These are phyloP conservation scores for Neurospora discreta DNA, from an alignment of 495 filamentous ascomycete genomes.

Conservation along the genomic window DNA sequence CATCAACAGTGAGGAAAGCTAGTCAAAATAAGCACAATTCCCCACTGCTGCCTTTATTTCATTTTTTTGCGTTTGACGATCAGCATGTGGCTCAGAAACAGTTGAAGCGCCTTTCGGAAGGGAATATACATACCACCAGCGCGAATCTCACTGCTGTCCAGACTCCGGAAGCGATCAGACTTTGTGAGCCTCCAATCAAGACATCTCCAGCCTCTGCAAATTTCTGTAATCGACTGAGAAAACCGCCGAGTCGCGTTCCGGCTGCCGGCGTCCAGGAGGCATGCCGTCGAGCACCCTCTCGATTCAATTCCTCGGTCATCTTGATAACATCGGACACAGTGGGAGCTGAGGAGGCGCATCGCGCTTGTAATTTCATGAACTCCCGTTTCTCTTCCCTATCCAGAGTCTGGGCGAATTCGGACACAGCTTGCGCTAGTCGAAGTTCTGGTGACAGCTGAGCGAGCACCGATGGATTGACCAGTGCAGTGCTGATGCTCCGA, in stretches of 20 bases:
- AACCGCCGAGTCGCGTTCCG: neutral
- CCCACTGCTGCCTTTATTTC: neutral
- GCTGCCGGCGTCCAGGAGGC: neutral
- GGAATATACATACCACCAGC: neutral
- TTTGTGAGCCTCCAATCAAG: neutral
- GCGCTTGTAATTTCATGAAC: neutral
- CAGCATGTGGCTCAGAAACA: neutral
- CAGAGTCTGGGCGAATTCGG: neutral
- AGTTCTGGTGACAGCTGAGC: neutral
- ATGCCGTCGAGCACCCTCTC: neutral
- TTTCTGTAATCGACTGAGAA: neutral
- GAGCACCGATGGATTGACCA: neutral
- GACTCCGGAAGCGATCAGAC: neutral
- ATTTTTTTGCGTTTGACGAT: neutral
- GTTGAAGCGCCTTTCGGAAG: neutral
- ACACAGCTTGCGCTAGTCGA: neutral
- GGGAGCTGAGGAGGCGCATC: neutral
- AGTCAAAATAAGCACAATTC: neutral
- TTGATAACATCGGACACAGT: neutral
- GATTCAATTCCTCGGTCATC: neutral
- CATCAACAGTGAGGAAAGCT: constrained; percentile 1
- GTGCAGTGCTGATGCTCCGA: neutral
- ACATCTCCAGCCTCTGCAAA: neutral
- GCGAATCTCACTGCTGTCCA: neutral
- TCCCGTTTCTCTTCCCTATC: neutral